Base-by-base conservation (phyloP, 345 rosid species). In the Brassica nigra region DNA sequence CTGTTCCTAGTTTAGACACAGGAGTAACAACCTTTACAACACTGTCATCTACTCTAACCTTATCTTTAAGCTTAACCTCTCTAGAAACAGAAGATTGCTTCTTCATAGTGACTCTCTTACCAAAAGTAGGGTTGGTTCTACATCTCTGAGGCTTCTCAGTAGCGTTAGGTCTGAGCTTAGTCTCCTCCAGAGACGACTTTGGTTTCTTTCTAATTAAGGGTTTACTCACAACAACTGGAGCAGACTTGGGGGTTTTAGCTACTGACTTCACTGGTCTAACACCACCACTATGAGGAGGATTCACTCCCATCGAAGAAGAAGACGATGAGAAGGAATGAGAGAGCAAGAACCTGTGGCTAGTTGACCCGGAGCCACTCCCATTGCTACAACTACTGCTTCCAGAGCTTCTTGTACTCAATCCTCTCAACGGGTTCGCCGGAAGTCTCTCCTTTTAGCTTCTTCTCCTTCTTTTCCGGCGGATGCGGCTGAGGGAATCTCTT, bases 331-430 rank as follows among this genome's bases (percentile, higher is more conserved):
- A 83, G 8, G 92, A 84, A 71, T 86, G 87, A 42, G 97, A 84
- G 68, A 88, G 89, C 69, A 92, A 84, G 80, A 88, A 92, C 90
- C 91, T 87, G 89, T 92, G 97, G 80, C 92, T 88, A 74, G 78
- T 84, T 30, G 84, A 58, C 65, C 73, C 77, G 86, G 71, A 66
- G 79, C 58, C 62, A 75, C 83, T 67, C 72, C 12, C 72, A 74
- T 61, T 74, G 74, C 57, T 70, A 67, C 42, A 42, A 68, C 62
- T 74, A 14, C 75, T 52, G 70, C 59, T 71, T 36, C 37, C 78
- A 29, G 76, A 49, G 82, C 66, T 71, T 66, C 37, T 78, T 68
- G 69, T 55, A 58, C 83, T 86, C 72, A 84, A 77, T 68, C 80
- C 83, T 75, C 79, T 83, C 78, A 87, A 71, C 6, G 87, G 89